Evolutionary conservation across 2,329 filamentous ascomycete species (phyloP).

Genomic region (Calonectria pauciramosa): DNA sequence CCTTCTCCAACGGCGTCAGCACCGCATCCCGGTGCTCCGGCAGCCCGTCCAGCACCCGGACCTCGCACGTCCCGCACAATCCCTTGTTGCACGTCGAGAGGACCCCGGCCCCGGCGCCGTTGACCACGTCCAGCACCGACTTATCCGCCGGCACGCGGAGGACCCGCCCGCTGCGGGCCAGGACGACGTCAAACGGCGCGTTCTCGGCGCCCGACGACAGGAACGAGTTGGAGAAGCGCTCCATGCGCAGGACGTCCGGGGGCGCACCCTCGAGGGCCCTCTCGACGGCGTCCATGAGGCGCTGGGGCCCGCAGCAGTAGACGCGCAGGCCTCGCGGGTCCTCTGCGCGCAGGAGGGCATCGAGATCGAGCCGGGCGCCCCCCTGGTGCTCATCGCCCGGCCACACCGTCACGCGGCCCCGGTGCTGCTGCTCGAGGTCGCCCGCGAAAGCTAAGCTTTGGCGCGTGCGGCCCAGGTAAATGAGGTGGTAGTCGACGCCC

Average conservation of each 20-base stretch:
- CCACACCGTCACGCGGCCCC: background rate
- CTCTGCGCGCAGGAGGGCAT: background rate
- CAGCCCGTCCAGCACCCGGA: slow-evolving; percentile 3
- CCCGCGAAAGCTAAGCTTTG: background rate
- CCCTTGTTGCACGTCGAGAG: slow-evolving; percentile 15
- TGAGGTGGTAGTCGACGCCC: background rate
- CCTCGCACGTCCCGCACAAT: slow-evolving; percentile 16
- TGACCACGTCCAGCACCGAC: background rate
- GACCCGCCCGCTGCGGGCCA: background rate
- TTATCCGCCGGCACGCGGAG: background rate
- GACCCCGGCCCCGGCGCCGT: background rate
- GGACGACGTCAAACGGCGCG: background rate
- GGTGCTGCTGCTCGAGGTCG: background rate
- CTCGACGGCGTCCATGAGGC: background rate
- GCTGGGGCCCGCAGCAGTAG: slow-evolving; percentile 1
- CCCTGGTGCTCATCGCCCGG: background rate
- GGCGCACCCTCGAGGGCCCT: background rate
- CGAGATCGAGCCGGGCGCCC: background rate
- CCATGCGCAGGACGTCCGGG: background rate
- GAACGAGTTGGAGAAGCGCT: background rate
- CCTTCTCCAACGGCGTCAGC: background rate
- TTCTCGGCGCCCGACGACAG: background rate
- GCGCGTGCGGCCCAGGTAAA: background rate
- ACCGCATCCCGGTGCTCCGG: slow-evolving; percentile 17
- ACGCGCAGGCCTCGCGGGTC: background rate